phyloP scores from a whole-genome alignment of 202 grass and related monocot species.

The Setaria viridis region DNA sequence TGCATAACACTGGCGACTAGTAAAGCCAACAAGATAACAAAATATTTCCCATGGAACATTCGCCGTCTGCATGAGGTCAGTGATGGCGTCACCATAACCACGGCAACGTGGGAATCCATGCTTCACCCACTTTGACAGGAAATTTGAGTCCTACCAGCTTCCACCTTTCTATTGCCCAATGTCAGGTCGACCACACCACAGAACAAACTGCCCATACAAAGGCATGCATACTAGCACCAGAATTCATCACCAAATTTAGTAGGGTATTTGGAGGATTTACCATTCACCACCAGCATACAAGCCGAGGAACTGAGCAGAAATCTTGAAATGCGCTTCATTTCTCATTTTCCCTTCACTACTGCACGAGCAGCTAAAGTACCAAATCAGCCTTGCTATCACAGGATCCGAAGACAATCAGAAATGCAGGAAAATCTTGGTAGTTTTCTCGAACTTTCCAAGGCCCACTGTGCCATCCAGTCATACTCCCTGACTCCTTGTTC shows the following conservation, averaged over 20 bases:
- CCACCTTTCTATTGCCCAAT: neutral
- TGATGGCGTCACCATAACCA: constrained; percentile 10
- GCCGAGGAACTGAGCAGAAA: neutral
- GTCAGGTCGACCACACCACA: neutral
- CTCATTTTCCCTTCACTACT: neutral
- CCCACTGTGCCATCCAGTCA: constrained; percentile 2
- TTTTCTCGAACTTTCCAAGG: neutral
- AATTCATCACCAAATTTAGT: constrained; percentile 9
- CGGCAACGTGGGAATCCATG: constrained; percentile 5
- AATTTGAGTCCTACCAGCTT: constrained; percentile 6
- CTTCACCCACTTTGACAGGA: constrained; percentile 10
- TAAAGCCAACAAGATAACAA: neutral
- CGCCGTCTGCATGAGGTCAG: constrained; percentile 32
- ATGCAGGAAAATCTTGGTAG: neutral
- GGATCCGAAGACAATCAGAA: constrained; percentile 22
- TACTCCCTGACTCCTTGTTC: neutral
- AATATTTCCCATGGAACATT: constrained; percentile 41
- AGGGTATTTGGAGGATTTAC: neutral
- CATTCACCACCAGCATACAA: neutral
- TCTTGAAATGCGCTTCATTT: neutral
- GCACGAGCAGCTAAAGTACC: neutral
- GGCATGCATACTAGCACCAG: neutral
- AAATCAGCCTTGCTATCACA: neutral
- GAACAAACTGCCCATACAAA: neutral
- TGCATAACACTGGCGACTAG: neutral